Conservation (phyloP, 202 grass and related monocot species). For the Schoenoplectus triqueter region DNA sequence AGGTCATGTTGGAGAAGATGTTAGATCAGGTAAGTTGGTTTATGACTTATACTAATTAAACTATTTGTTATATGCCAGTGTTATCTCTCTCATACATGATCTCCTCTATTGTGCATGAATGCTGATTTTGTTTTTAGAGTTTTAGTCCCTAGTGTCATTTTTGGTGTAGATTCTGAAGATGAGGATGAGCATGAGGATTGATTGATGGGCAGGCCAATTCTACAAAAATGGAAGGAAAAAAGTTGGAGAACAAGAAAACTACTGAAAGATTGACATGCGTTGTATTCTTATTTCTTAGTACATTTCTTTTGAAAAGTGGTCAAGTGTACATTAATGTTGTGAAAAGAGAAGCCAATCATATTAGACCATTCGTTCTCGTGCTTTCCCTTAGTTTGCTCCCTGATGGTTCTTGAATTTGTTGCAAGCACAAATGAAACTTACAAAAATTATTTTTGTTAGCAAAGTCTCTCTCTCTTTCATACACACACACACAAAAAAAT, state of each 20-base stretch:
- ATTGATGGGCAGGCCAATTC: slow-evolving; percentile 30
- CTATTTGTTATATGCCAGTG: slow-evolving; percentile 3
- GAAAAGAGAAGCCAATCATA: not conserved
- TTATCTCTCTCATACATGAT: slow-evolving; percentile 32
- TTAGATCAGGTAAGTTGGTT: slow-evolving; percentile 69
- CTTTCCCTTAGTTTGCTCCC: not conserved
- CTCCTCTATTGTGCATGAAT: not conserved
- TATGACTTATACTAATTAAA: not conserved
- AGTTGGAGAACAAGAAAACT: not conserved
- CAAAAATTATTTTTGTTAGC: slow-evolving; percentile 4
- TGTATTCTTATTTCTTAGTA: slow-evolving; percentile 26
- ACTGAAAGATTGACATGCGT: slow-evolving; percentile 30
- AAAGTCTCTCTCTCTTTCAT: not conserved
- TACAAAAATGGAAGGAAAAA: slow-evolving; percentile 25
- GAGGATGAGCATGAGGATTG: slow-evolving; percentile 49
- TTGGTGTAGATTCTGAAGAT: slow-evolving; percentile 56
- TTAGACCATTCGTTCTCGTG: slow-evolving; percentile 15
- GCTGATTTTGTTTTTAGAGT: slow-evolving; percentile 33
- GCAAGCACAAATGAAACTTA: not conserved
- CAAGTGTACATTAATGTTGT: slow-evolving; percentile 10
- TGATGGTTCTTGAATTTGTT: slow-evolving; percentile 10
- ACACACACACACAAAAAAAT: not conserved
- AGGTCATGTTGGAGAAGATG: slow-evolving; percentile 79
- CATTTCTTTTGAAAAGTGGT: slow-evolving; percentile 14
- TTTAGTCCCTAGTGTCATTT: slow-evolving; percentile 36